These are phyloP conservation scores for Serendipita vermifera DNA, from an alignment of 768 basidiomycete genomes.

Conservation along the genomic window DNA sequence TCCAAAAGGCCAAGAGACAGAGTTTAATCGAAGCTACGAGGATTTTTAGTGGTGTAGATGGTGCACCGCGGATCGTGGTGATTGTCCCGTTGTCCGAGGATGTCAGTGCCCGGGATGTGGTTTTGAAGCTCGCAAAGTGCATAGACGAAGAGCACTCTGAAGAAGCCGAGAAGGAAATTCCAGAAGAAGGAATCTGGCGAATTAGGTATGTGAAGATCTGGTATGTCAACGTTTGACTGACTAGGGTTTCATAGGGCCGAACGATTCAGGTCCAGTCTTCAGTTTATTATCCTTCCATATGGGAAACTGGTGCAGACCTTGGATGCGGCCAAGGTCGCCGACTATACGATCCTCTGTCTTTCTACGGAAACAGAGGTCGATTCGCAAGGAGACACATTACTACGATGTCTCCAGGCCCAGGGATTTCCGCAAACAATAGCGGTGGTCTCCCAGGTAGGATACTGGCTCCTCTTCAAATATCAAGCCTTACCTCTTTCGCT, in stretches of 20 bases:
- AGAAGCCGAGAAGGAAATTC: constrained; percentile 33
- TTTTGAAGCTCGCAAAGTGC: constrained; percentile 44
- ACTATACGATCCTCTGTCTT: constrained; percentile 78
- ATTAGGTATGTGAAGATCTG: constrained; percentile 31
- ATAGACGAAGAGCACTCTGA: constrained; percentile 33
- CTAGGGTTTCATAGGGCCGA: constrained; percentile 45
- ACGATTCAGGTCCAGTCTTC: constrained; percentile 81
- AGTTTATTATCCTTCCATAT: constrained; percentile 69
- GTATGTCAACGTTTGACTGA: constrained; percentile 30
- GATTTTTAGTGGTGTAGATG: constrained; percentile 67
- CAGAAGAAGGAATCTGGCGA: constrained; percentile 41
- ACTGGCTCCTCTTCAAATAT: constrained; percentile 24
- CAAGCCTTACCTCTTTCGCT: constrained; percentile 10
- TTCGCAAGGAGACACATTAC: constrained; percentile 70
- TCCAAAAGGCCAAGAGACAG: constrained; percentile 56
- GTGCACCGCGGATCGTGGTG: constrained; percentile 73
- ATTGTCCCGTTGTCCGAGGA: constrained; percentile 73
- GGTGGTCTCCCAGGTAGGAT: constrained; percentile 47
- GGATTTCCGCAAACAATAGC: constrained; percentile 78
- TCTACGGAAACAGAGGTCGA: constrained; percentile 76
- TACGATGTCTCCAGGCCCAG: constrained; percentile 80
- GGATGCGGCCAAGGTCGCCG: constrained; percentile 76
- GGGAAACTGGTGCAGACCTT: constrained; percentile 61
- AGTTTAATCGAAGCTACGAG: constrained; percentile 55
- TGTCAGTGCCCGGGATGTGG: constrained; percentile 38